phyloP scores from a whole-genome alignment of 345 rosid genomes.

The Theobroma cacao region DNA sequence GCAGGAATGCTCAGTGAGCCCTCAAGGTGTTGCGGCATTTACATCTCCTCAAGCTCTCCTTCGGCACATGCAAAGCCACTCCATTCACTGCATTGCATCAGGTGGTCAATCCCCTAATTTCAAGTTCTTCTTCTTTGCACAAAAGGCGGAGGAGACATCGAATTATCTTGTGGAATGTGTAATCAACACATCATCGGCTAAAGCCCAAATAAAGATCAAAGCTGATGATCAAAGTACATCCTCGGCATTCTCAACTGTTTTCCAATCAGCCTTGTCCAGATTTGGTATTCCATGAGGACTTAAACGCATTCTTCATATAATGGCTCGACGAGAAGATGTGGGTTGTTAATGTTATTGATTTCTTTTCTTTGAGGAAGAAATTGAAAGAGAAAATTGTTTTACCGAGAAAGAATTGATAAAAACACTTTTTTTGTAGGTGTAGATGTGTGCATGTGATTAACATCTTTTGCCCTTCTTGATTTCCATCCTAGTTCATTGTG shows the following conservation, averaged over 20 bases:
- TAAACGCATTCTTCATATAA: neutral
- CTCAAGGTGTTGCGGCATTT: constrained; percentile 67
- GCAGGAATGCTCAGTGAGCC: constrained; percentile 68
- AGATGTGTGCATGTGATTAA: neutral
- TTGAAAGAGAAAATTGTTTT: neutral
- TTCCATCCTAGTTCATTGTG: neutral
- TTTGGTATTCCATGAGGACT: constrained; percentile 31
- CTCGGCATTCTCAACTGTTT: constrained; percentile 50
- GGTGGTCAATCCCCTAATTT: constrained; percentile 91
- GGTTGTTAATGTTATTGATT: too few relatives aligned
- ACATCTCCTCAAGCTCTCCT: constrained; percentile 73
- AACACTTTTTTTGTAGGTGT: neutral
- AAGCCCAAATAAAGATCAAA: constrained; percentile 74
- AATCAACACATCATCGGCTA: constrained; percentile 75
- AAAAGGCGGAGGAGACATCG: constrained; percentile 69
- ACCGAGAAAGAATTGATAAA: neutral
- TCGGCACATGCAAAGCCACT: constrained; percentile 80
- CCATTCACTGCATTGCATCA: constrained; percentile 88
- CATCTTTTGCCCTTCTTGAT: neutral
- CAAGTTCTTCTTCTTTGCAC: constrained; percentile 93
- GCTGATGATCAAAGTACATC: constrained; percentile 80
- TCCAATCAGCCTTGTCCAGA: constrained; percentile 66
- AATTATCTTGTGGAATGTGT: constrained; percentile 76
- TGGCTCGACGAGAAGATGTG: neutral
- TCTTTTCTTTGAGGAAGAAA: neutral